These are phyloP conservation scores for Wallacemonas sp. DNA, from an alignment of 208 protist genomes.

Conservation along the genomic window DNA sequence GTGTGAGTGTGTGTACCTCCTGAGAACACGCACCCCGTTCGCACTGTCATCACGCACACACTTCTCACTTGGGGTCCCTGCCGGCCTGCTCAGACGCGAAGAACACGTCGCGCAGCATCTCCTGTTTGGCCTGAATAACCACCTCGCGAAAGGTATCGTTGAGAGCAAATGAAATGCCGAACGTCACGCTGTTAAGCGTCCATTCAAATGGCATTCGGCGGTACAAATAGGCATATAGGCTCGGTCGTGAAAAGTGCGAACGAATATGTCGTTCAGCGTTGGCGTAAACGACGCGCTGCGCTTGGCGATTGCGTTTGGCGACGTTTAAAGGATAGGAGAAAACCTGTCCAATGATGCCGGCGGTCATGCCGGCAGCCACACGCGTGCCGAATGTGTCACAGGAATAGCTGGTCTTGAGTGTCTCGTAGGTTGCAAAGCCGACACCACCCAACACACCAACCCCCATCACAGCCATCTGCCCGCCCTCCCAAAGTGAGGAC, in stretches of 20 bases:
- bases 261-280: constrained; percentile 28
- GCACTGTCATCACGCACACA: too few species aligned
- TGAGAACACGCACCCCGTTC: too few species aligned
- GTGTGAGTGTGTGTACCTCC: too few species aligned
- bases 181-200: constrained; percentile 64
- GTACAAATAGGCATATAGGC: constrained; percentile 59
- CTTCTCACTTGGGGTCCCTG: not conserved
- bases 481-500: constrained; percentile 69
- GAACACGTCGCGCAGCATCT: constrained; percentile 69
- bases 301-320: constrained; percentile 80
- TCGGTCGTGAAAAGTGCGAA: constrained; percentile 39
- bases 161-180: constrained; percentile 78
- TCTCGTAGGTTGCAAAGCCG: constrained; percentile 90
- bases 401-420: constrained; percentile 64
- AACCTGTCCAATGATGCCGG: constrained; percentile 72
- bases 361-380: constrained; percentile 60
- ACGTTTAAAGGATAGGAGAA: constrained; percentile 89
- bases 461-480: constrained; percentile 85
- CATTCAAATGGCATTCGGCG: constrained; percentile 72
- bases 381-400: constrained; percentile 69
- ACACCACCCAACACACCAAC: constrained; percentile 86
- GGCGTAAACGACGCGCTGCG: constrained; percentile 52
- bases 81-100: not conserved
- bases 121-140: constrained; percentile 44
- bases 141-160: constrained; percentile 76